Base-by-base conservation (phyloP, 345 rosid species). In the Camelina sativa region DNA sequence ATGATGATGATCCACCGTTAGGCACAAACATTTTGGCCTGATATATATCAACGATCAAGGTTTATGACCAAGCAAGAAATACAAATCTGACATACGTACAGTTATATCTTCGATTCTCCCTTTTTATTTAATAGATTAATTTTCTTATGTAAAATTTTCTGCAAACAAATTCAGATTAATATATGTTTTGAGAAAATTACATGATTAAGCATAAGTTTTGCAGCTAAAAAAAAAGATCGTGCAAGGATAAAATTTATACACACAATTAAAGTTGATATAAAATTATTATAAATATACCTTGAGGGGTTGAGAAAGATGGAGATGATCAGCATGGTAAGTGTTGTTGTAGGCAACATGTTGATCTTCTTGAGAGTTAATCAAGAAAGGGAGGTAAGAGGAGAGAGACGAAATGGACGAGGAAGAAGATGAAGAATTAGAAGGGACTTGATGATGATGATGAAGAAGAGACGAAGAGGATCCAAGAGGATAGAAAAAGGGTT, bases 391-490 rank as follows among this genome's bases (percentile, higher is more conserved):
- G 64, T 77, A 65, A 30, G 74, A 62, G 55, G 81, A 73, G 40
- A 68, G 78, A 62, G 78, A 62, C 5, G 65, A 82, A 68, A 86
- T 72, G 56, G 90, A 81, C 3, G 90, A 72, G 3, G 88, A 79
- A 9, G 80, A 77, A 56, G 67, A 56, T 20, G 84, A 76, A 71
- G 85, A 74, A 67, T 74, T 59, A 19, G 74, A 76, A 61, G 74
- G 74, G 55, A 76, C 79, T 62, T 63, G 79, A 62, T 43, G 57
- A 56, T 76, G 65, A 62, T 76, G 58, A 70, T 32, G 80, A 56
- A 11, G 61, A 71, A 56, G 57, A 19, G 80, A 77, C 30, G 76
- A 57, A n/a, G 73, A 65, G 2, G 82, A 58, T 48, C 85, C 79
- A 60, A 78, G 59, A 61, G 77, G 63, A 67, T 44, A 78, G 69